Evolutionary conservation across 495 filamentous ascomycete genomes (phyloP).

Genomic region (Penicillium canariense): DNA sequence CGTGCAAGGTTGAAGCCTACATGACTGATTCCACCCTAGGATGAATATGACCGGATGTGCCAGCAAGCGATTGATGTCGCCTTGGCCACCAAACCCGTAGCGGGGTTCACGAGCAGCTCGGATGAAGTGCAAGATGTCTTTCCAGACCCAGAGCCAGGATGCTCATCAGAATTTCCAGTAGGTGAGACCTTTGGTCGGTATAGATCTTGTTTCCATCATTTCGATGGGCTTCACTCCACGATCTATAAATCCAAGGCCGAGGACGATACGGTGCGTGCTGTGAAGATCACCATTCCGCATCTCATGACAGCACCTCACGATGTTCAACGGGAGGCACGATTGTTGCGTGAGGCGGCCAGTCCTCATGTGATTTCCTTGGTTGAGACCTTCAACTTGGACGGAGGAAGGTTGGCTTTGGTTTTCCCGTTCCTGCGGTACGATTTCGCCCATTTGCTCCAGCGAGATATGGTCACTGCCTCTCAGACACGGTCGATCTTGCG

Average conservation of each 20-base stretch:
- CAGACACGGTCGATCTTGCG: constrained; percentile 51
- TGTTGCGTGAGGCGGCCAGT: constrained; percentile 54
- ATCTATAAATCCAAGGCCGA: constrained; percentile 62
- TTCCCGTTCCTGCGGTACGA: constrained; percentile 81
- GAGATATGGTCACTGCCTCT: constrained; percentile 39
- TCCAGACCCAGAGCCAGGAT: not conserved
- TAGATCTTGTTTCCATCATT: constrained; percentile 63
- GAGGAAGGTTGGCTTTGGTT: constrained; percentile 68
- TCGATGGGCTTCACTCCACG: constrained; percentile 75
- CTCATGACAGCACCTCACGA: constrained; percentile 75
- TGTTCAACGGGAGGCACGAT: constrained; percentile 69
- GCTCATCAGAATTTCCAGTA: not conserved
- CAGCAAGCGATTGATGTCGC: constrained; percentile 42
- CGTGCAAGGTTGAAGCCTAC: not conserved
- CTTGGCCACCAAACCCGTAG: constrained; percentile 21
- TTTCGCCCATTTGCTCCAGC: constrained; percentile 60
- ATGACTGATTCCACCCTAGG: constrained; percentile 25
- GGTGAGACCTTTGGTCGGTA: constrained; percentile 70
- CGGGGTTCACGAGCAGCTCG: constrained; percentile 20
- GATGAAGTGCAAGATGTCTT: constrained; percentile 14
- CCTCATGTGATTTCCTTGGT: constrained; percentile 64
- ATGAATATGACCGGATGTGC: constrained; percentile 47
- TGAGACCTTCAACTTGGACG: constrained; percentile 67
- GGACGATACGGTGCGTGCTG: constrained; percentile 55
- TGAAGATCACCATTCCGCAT: constrained; percentile 83